Conservation (phyloP, 495 filamentous ascomycete genomes). For the Penicillium simplicissimum region DNA sequence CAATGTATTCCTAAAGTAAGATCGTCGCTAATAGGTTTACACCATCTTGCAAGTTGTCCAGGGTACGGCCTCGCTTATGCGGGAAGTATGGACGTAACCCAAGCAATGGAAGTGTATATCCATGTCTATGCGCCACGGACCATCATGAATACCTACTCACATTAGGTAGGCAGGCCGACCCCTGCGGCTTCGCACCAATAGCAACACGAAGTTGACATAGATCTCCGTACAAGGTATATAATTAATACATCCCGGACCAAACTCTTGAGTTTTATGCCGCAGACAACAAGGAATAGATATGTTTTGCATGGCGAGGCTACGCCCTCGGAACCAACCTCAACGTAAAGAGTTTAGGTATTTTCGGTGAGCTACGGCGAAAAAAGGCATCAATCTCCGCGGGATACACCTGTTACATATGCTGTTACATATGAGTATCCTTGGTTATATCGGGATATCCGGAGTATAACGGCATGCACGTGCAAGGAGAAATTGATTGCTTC, state of each 20-base stretch:
- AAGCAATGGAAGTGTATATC: conserved; percentile 6
- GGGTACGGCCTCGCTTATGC: conserved; percentile 3
- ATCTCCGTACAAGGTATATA: background rate
- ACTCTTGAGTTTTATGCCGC: background rate
- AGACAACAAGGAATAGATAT: background rate
- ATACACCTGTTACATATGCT: background rate
- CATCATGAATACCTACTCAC: background rate
- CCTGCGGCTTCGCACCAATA: background rate
- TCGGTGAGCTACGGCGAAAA: background rate
- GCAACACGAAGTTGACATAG: background rate
- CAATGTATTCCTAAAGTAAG: background rate
- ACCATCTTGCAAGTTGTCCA: background rate
- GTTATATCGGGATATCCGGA: background rate
- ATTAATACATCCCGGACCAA: background rate
- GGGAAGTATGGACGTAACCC: conserved; percentile 1
- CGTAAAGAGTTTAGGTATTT: background rate
- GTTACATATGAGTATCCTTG: background rate
- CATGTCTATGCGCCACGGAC: background rate
- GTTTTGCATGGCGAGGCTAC: background rate
- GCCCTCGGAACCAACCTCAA: background rate
- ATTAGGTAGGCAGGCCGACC: background rate
- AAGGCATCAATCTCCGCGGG: background rate
- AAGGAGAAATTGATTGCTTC: background rate
- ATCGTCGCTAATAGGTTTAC: conserved; percentile 1
- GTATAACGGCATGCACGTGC: background rate